phyloP scores from a whole-genome alignment of 768 basidiomycete genomes.

The Pleurotus platypus region DNA sequence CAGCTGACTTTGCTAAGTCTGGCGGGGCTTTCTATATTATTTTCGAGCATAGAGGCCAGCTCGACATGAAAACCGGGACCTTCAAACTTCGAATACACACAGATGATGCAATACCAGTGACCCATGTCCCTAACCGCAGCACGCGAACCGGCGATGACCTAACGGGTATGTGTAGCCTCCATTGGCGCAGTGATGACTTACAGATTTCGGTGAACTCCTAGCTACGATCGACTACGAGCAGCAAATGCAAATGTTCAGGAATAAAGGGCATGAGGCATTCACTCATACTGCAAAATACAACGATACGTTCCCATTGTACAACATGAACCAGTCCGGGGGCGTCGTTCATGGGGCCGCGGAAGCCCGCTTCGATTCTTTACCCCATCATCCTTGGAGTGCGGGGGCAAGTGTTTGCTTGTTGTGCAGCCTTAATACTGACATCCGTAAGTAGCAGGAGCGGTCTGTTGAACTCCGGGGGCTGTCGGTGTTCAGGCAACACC shows the following conservation, averaged over 20 bases:
- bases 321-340: not conserved
- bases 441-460: too few relatives aligned
- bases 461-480: not conserved
- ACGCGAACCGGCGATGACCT: not conserved
- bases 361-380: too few relatives aligned
- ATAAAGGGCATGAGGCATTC: not conserved
- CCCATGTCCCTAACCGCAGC: not conserved
- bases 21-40: not conserved
- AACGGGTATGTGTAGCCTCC: not conserved
- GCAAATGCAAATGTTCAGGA: not conserved
- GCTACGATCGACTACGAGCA: not conserved
- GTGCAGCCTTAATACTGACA: too few relatives aligned
- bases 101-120: not conserved
- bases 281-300: not conserved
- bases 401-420: too few relatives aligned
- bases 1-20: not conserved
- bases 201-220: too few relatives aligned
- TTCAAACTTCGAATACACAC: not conserved
- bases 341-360: too few relatives aligned
- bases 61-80: too few relatives aligned
- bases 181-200: too few relatives aligned
- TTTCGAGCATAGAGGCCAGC: not conserved
- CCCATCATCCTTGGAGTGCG: too few relatives aligned
- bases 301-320: not conserved
- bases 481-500: not conserved